These are phyloP conservation scores for Podila minutissima DNA, from an alignment of 192 early-diverging fungal genomes.

Conservation along the genomic window DNA sequence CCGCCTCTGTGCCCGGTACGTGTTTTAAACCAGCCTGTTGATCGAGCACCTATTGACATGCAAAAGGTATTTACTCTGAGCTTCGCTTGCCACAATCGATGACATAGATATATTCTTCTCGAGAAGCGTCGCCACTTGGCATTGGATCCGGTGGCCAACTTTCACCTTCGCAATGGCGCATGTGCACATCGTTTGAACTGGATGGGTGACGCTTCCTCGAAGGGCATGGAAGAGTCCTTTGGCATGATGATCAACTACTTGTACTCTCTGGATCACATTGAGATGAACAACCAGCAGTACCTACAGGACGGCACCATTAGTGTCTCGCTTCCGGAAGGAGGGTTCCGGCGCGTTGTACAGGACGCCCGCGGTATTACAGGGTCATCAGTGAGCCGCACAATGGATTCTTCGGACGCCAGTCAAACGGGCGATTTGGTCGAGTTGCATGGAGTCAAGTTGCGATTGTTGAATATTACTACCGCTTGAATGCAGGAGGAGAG, in stretches of 20 bases:
- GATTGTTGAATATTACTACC: conserved; percentile 16
- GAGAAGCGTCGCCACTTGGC: conserved; percentile 76
- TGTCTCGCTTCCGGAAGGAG: conserved; percentile 31
- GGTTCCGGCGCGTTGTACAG: conserved; percentile 9
- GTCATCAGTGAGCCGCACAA: neutral
- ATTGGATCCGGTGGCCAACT: conserved; percentile 94
- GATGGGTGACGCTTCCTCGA: conserved; percentile 84
- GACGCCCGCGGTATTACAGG: neutral
- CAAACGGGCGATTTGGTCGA: conserved; percentile 7
- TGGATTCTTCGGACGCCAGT: neutral
- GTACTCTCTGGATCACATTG: conserved; percentile 79
- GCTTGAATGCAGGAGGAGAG: neutral
- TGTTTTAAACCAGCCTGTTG: neutral
- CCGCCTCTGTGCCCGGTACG: conserved; percentile 67
- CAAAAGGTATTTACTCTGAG: neutral
- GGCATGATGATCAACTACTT: conserved; percentile 97
- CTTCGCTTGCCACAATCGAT: no score
- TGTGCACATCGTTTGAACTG: conserved; percentile 89
- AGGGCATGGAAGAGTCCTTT: conserved; percentile 84
- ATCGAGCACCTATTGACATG: neutral
- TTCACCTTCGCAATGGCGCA: conserved; percentile 95
- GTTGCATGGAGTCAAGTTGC: conserved; percentile 7
- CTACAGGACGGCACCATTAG: conserved; percentile 70
- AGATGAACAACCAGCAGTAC: conserved; percentile 85
- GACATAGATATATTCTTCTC: conserved; percentile 65